Conservation (phyloP, 2,329 filamentous ascomycete species). For the Ilyonectria sp. region DNA sequence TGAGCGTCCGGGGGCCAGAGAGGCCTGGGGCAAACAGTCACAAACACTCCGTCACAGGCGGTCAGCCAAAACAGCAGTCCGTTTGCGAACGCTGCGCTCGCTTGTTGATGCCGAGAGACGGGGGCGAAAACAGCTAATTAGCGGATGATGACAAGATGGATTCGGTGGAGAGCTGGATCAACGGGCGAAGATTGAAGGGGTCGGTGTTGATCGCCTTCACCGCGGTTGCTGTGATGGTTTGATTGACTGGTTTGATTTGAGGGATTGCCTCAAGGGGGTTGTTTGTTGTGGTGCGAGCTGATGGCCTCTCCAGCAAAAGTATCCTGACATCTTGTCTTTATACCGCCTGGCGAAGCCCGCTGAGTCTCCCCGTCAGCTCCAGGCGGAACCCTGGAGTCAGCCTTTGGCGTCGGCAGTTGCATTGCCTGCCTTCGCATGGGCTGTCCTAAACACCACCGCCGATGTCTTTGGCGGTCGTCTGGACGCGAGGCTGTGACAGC, state of each 20-base stretch:
- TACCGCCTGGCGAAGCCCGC: background rate
- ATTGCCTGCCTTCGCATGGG: slow-evolving; percentile 20
- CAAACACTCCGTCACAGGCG: slow-evolving; percentile 26
- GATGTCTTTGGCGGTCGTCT: background rate
- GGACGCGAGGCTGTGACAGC: slow-evolving; percentile 9
- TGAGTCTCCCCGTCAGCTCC: background rate
- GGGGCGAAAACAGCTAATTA: slow-evolving; percentile 33
- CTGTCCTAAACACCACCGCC: slow-evolving; percentile 12
- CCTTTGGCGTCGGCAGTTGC: slow-evolving; percentile 14
- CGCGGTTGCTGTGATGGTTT: slow-evolving; percentile 35
- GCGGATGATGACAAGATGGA: slow-evolving; percentile 43
- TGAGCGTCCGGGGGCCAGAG: background rate
- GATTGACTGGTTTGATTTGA: slow-evolving; percentile 34
- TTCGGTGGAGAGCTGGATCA: slow-evolving; percentile 35
- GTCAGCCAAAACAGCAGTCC: slow-evolving; percentile 7
- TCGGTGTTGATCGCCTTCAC: slow-evolving; percentile 33
- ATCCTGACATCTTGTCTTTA: slow-evolving; percentile 9
- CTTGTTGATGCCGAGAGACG: slow-evolving; percentile 4
- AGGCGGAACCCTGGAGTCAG: background rate
- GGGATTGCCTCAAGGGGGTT: slow-evolving; percentile 24
- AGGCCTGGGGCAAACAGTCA: background rate
- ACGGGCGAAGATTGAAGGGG: slow-evolving; percentile 39
- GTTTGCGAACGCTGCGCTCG: slow-evolving; percentile 1
- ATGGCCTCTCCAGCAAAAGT: background rate
- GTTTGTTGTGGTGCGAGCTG: background rate